Evolutionary conservation across 345 rosid species (phyloP).

Genomic region (Aquilaria yunnanensis): DNA sequence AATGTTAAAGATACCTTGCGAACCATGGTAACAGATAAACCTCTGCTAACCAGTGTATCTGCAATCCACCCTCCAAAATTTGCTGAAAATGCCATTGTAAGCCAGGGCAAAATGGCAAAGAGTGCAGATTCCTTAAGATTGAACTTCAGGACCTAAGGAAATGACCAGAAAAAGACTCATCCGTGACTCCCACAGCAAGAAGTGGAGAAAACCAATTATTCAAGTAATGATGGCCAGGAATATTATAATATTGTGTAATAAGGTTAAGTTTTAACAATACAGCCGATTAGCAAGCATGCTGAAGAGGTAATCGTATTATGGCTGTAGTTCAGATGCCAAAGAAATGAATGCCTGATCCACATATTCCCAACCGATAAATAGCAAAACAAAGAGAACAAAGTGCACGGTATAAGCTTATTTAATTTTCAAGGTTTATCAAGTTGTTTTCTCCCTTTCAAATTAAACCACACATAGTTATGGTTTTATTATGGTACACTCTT

Average conservation of each 20-base stretch:
- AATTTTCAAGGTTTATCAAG: too few species aligned
- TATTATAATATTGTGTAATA: neutral
- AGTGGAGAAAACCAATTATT: neutral
- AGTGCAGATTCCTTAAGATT: slow-evolving; percentile 88
- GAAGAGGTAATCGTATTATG: neutral
- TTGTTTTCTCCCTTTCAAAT: too few species aligned
- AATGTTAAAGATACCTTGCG: slow-evolving; percentile 59
- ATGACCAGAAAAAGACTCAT: slow-evolving; percentile 5
- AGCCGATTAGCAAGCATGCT: neutral
- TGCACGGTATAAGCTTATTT: too few species aligned
- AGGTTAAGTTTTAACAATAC: neutral
- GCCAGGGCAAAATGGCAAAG: slow-evolving; percentile 81
- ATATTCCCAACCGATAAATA: too few species aligned
- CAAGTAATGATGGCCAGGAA: neutral
- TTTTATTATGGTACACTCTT: too few species aligned
- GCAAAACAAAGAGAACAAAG: too few species aligned
- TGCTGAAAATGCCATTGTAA: slow-evolving; percentile 94
- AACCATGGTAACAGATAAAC: slow-evolving; percentile 70
- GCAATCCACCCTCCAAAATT: slow-evolving; percentile 97
- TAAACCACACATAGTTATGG: too few species aligned
- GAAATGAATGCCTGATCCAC: neutral
- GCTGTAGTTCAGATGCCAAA: neutral
- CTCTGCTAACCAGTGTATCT: slow-evolving; percentile 82
- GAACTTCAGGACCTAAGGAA: slow-evolving; percentile 72
- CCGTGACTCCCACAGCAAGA: neutral